Evolutionary conservation across 495 filamentous ascomycete genomes (phyloP).

Genomic region (Achaetomiella virescens): DNA sequence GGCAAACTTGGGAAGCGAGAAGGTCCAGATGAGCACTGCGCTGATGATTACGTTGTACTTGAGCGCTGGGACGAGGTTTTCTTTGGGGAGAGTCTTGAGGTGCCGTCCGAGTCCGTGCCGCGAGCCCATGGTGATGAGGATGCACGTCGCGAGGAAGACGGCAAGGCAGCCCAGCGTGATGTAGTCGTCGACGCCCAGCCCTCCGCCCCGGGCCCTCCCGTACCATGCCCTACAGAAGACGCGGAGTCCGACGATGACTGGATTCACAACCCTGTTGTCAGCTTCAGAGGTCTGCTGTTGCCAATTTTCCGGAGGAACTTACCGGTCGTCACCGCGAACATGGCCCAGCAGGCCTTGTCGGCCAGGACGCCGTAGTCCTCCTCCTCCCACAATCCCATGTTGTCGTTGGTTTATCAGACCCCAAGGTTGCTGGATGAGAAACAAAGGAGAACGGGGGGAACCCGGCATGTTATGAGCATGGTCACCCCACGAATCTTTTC

Average conservation of each 20-base stretch:
- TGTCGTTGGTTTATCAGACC: not conserved
- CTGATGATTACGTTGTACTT: slow-evolving; percentile 7
- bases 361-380: not conserved
- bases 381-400: slow-evolving; percentile 1
- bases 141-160: slow-evolving; percentile 9
- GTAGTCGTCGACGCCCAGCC: slow-evolving; percentile 10
- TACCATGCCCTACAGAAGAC: not conserved
- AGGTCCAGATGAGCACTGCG: slow-evolving; percentile 8
- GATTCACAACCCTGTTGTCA: not conserved
- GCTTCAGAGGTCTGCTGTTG: not conserved
- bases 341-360: slow-evolving; percentile 7
- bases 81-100: not conserved
- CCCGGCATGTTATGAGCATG: too few relatives aligned
- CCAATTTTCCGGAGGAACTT: not conserved
- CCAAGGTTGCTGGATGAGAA: too few relatives aligned
- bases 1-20: slow-evolving; percentile 10
- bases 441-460: too few relatives aligned
- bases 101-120: slow-evolving; percentile 6
- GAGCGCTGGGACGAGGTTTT: not conserved
- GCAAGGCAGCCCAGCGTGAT: slow-evolving; percentile 8
- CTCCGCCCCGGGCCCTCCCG: not conserved
- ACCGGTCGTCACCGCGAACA: slow-evolving; percentile 6
- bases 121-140: slow-evolving; percentile 5
- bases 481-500: too few relatives aligned
- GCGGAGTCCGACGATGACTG: slow-evolving; percentile 8